Evolutionary conservation across 1,284 basidiomycete species (phyloP).

Genomic region (Rhodotorula sp.): DNA sequence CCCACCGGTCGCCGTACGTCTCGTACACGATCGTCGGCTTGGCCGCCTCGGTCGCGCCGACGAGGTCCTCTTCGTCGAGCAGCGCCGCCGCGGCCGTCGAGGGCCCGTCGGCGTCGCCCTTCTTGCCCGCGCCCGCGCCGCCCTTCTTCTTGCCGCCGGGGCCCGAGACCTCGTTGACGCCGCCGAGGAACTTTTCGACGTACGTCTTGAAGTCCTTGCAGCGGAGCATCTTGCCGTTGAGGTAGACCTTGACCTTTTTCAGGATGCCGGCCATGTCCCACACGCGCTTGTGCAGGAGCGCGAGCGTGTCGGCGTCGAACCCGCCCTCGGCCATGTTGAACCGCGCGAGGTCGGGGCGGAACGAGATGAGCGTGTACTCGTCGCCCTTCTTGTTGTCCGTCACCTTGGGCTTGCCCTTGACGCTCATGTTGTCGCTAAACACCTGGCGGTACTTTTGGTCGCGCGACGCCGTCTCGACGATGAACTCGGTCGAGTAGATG

Average conservation of each 20-base stretch:
- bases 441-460: conserved; percentile 93
- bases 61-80: conserved; percentile 42
- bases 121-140: conserved; percentile 1
- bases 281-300: conserved; percentile 89
- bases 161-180: conserved; percentile 51
- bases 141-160: conserved; percentile 11
- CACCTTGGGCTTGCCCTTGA: conserved; percentile 85
- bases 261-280: conserved; percentile 97
- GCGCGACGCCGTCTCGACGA: conserved; percentile 88
- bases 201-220: conserved; percentile 98
- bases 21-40: conserved; percentile 86
- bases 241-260: conserved; percentile 87
- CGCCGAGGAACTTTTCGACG: conserved; percentile 78
- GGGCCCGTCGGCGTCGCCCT: conserved; percentile 54
- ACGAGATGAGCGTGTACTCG: conserved; percentile 64
- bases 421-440: conserved; percentile 92
- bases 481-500: conserved; percentile 96
- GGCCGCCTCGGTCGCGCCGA: conserved; percentile 60
- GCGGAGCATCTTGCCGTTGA: conserved; percentile 86
- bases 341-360: conserved; percentile 85
- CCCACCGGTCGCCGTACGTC: conserved; percentile 79
- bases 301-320: conserved; percentile 92
- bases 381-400: conserved; percentile 59
- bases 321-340: conserved; percentile 76
- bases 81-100: conserved; percentile 7